A percentile compares a stretch with the other conserved stretches of the same genome.
These are phyloP conservation scores for Marasmius tenuissimus DNA, from an alignment of 1,284 basidiomycete species.

Conservation along the genomic window DNA sequence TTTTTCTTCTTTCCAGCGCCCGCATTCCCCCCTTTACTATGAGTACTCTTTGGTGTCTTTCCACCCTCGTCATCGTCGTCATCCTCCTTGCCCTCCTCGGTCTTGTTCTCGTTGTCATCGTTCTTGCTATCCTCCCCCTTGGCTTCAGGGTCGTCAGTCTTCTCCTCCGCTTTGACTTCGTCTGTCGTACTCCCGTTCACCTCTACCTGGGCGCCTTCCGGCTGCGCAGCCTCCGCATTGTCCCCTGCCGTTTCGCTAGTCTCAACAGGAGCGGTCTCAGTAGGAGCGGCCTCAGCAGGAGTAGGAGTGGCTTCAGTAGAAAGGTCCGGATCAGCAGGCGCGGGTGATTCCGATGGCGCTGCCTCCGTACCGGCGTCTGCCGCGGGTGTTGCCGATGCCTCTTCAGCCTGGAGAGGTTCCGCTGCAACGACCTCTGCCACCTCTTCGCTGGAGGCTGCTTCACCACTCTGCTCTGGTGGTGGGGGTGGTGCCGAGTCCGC, in stretches of 20 bases:
- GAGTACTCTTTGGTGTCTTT: conserved; percentile 2
- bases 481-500: background rate
- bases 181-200: background rate
- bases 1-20: conserved; percentile 7
- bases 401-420: background rate
- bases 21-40: conserved; percentile 1
- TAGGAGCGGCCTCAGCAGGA: no score
- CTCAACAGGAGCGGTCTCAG: no score
- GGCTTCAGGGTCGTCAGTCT: background rate
- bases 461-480: background rate
- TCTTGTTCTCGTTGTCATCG: conserved; percentile 11
- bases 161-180: background rate
- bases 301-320: background rate
- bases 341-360: background rate
- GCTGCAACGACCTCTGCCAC: no score
- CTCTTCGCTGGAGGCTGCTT: no score
- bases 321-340: background rate
- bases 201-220: no score
- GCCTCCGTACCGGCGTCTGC: background rate
- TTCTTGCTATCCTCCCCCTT: conserved; percentile 11
- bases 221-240: no score
- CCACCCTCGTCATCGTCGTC: conserved; percentile 16
- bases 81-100: conserved; percentile 11
- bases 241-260: no score
- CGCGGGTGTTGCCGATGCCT: background rate